Evolutionary conservation across 1,284 basidiomycete genomes (phyloP).

Genomic region (Sphaerobolus stellatus): DNA sequence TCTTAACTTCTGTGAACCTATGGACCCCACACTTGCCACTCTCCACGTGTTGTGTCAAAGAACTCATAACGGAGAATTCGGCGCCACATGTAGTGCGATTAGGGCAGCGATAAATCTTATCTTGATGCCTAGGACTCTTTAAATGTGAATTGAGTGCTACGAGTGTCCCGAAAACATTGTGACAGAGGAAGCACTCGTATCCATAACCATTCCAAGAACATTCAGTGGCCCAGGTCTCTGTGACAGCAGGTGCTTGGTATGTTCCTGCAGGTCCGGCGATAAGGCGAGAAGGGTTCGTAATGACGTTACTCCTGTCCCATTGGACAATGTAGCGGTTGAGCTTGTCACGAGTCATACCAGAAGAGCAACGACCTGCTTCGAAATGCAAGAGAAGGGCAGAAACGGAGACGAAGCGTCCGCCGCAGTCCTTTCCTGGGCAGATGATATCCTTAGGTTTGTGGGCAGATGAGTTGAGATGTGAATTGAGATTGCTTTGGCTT

Average conservation of each 20-base stretch:
- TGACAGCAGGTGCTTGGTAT: slow-evolving; percentile 36
- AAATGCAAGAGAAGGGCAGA: slow-evolving; percentile 49
- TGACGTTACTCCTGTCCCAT: slow-evolving; percentile 35
- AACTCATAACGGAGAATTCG: slow-evolving; percentile 48
- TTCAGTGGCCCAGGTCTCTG: slow-evolving; percentile 34
- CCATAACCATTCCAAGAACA: slow-evolving; percentile 46
- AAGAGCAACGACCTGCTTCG: slow-evolving; percentile 42
- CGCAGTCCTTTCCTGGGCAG: slow-evolving; percentile 42
- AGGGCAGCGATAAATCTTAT: slow-evolving; percentile 46
- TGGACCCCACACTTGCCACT: slow-evolving; percentile 51
- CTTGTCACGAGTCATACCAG: slow-evolving; percentile 28
- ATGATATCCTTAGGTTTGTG: slow-evolving; percentile 36
- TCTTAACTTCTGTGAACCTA: slow-evolving; percentile 40
- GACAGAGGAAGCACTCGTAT: slow-evolving; percentile 58
- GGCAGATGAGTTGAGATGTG: slow-evolving; percentile 37
- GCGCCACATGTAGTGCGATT: slow-evolving; percentile 30
- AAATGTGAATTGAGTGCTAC: slow-evolving; percentile 51
- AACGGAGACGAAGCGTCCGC: slow-evolving; percentile 38
- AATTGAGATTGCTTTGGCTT: slow-evolving; percentile 19
- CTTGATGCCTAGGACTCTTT: slow-evolving; percentile 44
- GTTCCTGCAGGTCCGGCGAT: slow-evolving; percentile 30
- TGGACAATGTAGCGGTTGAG: slow-evolving; percentile 35
- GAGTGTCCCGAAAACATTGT: slow-evolving; percentile 37
- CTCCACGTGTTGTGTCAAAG: slow-evolving; percentile 54
- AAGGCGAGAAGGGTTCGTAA: slow-evolving; percentile 33